Conservation (phyloP, 805 yeast species). For the Teunomyces atbi region DNA sequence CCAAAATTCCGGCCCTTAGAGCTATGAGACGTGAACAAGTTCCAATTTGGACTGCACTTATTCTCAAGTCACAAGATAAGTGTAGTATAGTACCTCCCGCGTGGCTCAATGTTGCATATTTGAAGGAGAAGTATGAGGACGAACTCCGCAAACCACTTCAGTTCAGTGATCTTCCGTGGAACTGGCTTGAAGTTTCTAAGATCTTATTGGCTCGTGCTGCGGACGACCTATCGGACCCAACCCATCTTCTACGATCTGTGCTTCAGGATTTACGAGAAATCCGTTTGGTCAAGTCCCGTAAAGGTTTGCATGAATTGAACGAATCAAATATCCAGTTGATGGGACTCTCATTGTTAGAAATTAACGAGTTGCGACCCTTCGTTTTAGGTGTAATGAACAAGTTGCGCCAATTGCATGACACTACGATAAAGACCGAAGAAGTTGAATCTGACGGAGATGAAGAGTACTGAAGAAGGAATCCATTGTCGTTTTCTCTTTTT, state of each 20-base stretch:
- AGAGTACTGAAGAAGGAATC: constrained; percentile 1
- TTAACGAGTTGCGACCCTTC: constrained; percentile 85
- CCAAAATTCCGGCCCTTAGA: constrained; percentile 53
- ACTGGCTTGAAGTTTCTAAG: constrained; percentile 84
- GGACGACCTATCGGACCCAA: constrained; percentile 75
- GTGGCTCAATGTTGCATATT: constrained; percentile 64
- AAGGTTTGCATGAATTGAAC: constrained; percentile 75
- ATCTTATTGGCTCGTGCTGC: constrained; percentile 65
- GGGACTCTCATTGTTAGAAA: constrained; percentile 78
- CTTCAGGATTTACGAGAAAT: constrained; percentile 85
- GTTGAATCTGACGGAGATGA: constrained; percentile 10
- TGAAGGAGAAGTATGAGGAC: constrained; percentile 60
- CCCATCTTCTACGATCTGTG: constrained; percentile 64
- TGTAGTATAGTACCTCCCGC: constrained; percentile 83
- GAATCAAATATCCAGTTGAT: constrained; percentile 81
- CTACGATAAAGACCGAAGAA: constrained; percentile 10
- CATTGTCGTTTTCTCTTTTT: too few species aligned
- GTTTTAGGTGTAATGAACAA: constrained; percentile 79
- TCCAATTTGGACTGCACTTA: constrained; percentile 85
- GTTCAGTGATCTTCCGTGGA: constrained; percentile 76
- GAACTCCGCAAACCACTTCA: constrained; percentile 57
- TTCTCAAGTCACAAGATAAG: constrained; percentile 79
- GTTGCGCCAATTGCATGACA: constrained; percentile 54
- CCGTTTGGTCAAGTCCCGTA: constrained; percentile 73
- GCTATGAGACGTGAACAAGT: constrained; percentile 70